Evolutionary conservation across 257 asterid genomes (phyloP).

Genomic region (Buddleja alternifolia): DNA sequence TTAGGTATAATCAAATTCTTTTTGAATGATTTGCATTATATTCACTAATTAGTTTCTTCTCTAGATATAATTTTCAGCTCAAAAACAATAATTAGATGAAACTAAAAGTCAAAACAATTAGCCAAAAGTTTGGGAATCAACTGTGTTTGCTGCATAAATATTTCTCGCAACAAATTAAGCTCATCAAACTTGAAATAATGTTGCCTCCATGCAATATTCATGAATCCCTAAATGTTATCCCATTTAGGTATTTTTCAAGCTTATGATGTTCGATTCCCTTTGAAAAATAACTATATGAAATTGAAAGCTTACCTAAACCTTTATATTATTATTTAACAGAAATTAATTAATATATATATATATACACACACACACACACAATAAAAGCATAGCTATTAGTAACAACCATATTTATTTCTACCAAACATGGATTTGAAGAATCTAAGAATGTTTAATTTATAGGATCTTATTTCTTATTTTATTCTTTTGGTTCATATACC

Average conservation of each 20-base stretch:
- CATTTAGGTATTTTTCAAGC: not conserved
- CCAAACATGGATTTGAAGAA: slow-evolving; percentile 33
- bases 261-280: not conserved
- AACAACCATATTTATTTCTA: slow-evolving; percentile 33
- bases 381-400: slow-evolving; percentile 1
- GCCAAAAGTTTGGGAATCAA: too few species aligned
- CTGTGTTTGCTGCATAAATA: too few species aligned
- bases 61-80: too few species aligned
- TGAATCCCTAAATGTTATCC: not conserved
- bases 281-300: not conserved
- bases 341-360: slow-evolving; percentile 19
- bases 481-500: not conserved
- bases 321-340: slow-evolving; percentile 11
- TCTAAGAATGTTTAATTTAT: slow-evolving; percentile 17
- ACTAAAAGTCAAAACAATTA: too few species aligned
- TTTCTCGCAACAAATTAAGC: too few species aligned
- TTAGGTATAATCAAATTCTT: too few species aligned
- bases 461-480: not conserved
- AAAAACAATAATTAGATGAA: too few species aligned
- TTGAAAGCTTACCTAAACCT: slow-evolving; percentile 25
- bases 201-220: not conserved
- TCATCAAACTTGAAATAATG: not conserved
- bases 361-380: too few species aligned
- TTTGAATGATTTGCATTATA: too few species aligned
- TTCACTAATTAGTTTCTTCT: too few species aligned